Conservation (phyloP, 2,329 filamentous ascomycete genomes). For the Epichloe gansuensis region DNA sequence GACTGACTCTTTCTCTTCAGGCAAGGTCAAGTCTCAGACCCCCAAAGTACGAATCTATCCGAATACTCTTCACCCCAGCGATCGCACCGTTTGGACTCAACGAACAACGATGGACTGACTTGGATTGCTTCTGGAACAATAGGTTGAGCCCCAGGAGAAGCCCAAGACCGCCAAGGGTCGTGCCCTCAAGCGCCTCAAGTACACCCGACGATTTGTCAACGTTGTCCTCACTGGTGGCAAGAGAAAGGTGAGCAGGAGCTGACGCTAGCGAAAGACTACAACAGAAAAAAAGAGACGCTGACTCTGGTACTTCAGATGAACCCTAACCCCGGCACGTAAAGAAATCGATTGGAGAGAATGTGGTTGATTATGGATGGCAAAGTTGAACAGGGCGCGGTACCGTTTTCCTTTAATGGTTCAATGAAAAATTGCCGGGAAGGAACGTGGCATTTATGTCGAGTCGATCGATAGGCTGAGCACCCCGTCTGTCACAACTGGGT, state of each 20-base stretch:
- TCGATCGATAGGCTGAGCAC: conserved; percentile 22
- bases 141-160: conserved; percentile 91
- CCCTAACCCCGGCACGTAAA: conserved; percentile 67
- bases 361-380: conserved; percentile 18
- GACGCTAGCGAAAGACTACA: background rate
- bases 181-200: conserved; percentile 91
- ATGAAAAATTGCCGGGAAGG: conserved; percentile 17
- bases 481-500: conserved; percentile 15
- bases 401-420: background rate
- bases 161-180: conserved; percentile 94
- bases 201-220: conserved; percentile 97
- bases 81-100: background rate
- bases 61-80: conserved; percentile 3
- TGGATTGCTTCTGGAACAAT: conserved; percentile 9
- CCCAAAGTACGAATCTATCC: conserved; percentile 56
- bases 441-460: conserved; percentile 23
- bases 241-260: conserved; percentile 62
- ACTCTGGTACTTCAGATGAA: conserved; percentile 51
- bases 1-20: conserved; percentile 27
- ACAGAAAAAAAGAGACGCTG: conserved; percentile 9
- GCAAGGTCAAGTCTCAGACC: conserved; percentile 96
- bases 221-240: conserved; percentile 95
- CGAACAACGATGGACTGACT: conserved; percentile 20
- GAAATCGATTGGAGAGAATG: conserved; percentile 10
- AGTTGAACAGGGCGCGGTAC: background rate